A percentile compares a stretch with the other conserved stretches of the same genome.
Conservation (phyloP, 331 rosid genomes). For the Dryas integrifolia region DNA sequence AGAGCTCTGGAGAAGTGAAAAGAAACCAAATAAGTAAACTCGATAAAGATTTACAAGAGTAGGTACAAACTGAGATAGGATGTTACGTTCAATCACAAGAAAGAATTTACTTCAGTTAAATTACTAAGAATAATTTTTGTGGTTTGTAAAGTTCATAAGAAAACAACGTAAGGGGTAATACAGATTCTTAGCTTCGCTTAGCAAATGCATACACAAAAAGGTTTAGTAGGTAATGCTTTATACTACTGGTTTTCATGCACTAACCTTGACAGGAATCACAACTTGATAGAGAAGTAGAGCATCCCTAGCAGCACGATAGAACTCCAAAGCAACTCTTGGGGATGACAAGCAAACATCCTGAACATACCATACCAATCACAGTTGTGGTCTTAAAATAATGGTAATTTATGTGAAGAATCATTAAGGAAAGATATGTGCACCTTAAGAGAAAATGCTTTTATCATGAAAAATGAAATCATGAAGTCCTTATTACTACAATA, state of each 20-base stretch:
- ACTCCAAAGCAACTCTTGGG: constrained; percentile 83
- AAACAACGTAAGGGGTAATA: too few relatives aligned
- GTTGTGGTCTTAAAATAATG: background rate
- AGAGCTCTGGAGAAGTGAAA: background rate
- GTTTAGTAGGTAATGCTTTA: background rate
- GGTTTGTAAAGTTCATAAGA: background rate
- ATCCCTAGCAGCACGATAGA: constrained; percentile 82
- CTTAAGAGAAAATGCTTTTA: background rate
- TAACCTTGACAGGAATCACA: constrained; percentile 91
- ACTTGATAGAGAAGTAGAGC: constrained; percentile 89
- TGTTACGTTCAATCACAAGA: background rate
- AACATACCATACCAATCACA: constrained; percentile 27
- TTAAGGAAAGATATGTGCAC: background rate
- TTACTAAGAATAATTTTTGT: background rate
- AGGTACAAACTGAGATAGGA: background rate
- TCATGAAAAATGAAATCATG: background rate
- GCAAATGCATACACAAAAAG: background rate
- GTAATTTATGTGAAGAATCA: background rate
- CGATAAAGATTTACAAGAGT: background rate
- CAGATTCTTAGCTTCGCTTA: background rate
- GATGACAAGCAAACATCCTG: constrained; percentile 93
- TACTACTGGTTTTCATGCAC: constrained; percentile 36
- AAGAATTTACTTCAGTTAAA: background rate
- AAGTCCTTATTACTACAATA: background rate
- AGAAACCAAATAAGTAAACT: background rate